Evolutionary conservation across 768 basidiomycete genomes (phyloP).

Genomic region (Multifurca ochricompacta): DNA sequence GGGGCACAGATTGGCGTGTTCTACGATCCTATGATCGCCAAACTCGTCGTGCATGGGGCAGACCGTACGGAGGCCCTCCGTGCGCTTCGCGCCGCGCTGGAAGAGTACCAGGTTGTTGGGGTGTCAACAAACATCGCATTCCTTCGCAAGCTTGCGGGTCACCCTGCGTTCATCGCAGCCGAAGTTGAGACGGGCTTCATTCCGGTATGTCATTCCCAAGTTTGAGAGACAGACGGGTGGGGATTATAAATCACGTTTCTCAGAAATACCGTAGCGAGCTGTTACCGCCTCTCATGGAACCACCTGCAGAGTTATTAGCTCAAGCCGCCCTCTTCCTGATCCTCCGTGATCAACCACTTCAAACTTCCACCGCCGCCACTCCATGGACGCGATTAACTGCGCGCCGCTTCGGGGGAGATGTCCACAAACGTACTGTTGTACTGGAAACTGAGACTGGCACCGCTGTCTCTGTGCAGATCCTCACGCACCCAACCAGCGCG

Average conservation of each 20-base stretch:
- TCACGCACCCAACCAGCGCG: constrained; percentile 33
- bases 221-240: background rate
- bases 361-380: constrained; percentile 27
- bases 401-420: constrained; percentile 72
- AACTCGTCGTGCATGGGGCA: constrained; percentile 81
- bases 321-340: constrained; percentile 73
- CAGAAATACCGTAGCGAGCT: constrained; percentile 79
- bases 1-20: constrained; percentile 79
- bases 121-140: constrained; percentile 92
- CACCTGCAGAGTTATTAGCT: constrained; percentile 58
- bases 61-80: constrained; percentile 81
- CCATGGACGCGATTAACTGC: constrained; percentile 69
- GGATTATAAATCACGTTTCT: background rate
- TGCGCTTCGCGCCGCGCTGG: constrained; percentile 70
- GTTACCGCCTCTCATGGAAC: constrained; percentile 58
- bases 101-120: constrained; percentile 86
- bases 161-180: constrained; percentile 64
- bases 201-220: constrained; percentile 38
- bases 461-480: constrained; percentile 35
- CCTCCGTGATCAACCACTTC: constrained; percentile 49
- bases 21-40: constrained; percentile 90
- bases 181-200: constrained; percentile 94
- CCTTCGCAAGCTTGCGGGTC: constrained; percentile 66
- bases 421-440: constrained; percentile 50
- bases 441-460: constrained; percentile 51